A percentile compares a stretch with the other conserved stretches of the same genome.
phyloP scores from a whole-genome alignment of 1,139 yeast species.

The Pichia kudriavzevii region DNA sequence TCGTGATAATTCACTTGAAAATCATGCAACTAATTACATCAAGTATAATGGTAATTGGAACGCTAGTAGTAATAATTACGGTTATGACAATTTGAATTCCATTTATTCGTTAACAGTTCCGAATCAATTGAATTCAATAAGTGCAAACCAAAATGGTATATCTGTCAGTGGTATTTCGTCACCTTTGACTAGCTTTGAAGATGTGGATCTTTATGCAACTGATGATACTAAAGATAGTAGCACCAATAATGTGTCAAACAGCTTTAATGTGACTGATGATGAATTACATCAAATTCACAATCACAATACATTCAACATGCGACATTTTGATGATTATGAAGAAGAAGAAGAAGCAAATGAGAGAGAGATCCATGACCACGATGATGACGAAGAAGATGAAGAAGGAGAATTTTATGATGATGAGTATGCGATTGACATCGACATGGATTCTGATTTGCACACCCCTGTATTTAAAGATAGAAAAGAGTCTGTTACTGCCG shows the following conservation, averaged over 20 bases:
- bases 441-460: constrained; percentile 17
- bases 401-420: constrained; percentile 16
- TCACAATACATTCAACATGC: too few species aligned
- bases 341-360: constrained; percentile 22
- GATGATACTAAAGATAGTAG: constrained; percentile 1
- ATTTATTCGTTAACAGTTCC: constrained; percentile 24
- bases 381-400: constrained; percentile 16
- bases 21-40: background rate
- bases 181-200: constrained; percentile 5
- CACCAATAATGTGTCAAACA: constrained; percentile 21
- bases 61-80: constrained; percentile 8
- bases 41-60: constrained; percentile 2
- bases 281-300: too few species aligned
- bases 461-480: constrained; percentile 25
- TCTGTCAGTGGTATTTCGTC: too few species aligned
- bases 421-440: constrained; percentile 14
- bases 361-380: constrained; percentile 15
- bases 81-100: constrained; percentile 15
- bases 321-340: constrained; percentile 19
- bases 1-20: background rate
- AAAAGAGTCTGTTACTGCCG: constrained; percentile 21
- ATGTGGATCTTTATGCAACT: constrained; percentile 2
- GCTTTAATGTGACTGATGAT: too few species aligned
- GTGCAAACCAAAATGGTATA: too few species aligned
- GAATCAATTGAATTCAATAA: constrained; percentile 10